Percentiles rank a stretch among this genome's conserved stretches.
Evolutionary conservation across 2,329 filamentous ascomycete genomes (phyloP).

Genomic region (Exophiala spinifera): DNA sequence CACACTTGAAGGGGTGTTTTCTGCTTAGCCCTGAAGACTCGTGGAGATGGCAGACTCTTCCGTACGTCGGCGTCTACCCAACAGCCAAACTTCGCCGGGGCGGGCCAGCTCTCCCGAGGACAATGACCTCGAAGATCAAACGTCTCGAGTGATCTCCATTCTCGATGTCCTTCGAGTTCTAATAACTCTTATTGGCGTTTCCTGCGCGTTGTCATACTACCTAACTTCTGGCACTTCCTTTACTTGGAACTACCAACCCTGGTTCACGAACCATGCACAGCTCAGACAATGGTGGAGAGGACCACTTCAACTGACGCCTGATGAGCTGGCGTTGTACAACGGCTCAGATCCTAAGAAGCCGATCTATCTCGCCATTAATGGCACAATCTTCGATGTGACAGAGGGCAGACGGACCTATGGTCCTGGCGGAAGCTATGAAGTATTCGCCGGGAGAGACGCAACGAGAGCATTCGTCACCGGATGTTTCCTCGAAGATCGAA

Average conservation of each 20-base stretch:
- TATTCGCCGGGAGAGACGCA: constrained; percentile 84
- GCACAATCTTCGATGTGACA: constrained; percentile 63
- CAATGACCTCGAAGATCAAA: constrained; percentile 21
- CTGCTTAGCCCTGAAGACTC: not conserved
- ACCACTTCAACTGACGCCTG: constrained; percentile 69
- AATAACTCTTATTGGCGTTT: constrained; percentile 63
- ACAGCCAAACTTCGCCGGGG: not conserved
- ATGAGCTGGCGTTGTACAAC: constrained; percentile 71
- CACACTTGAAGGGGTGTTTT: not conserved
- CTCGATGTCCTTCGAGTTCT: constrained; percentile 69
- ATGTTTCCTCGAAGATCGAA: constrained; percentile 84
- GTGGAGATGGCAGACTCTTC: constrained; percentile 13
- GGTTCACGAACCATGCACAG: constrained; percentile 56
- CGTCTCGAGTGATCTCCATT: constrained; percentile 38
- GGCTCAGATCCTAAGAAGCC: constrained; percentile 72
- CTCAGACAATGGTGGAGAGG: constrained; percentile 59
- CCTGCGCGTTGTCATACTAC: constrained; percentile 70
- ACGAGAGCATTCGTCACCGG: constrained; percentile 86
- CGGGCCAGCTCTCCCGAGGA: not conserved
- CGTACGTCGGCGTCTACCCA: constrained; percentile 11
- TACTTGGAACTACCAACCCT: constrained; percentile 66
- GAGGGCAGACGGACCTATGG: constrained; percentile 62
- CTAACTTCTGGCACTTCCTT: constrained; percentile 67
- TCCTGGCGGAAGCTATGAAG: constrained; percentile 79
- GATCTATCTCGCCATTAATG: constrained; percentile 82